Evolutionary conservation across 2,329 filamentous ascomycete species (phyloP), one percentile per base, ranked within the genome.

Genomic region (Lithohypha guttulata): DNA sequence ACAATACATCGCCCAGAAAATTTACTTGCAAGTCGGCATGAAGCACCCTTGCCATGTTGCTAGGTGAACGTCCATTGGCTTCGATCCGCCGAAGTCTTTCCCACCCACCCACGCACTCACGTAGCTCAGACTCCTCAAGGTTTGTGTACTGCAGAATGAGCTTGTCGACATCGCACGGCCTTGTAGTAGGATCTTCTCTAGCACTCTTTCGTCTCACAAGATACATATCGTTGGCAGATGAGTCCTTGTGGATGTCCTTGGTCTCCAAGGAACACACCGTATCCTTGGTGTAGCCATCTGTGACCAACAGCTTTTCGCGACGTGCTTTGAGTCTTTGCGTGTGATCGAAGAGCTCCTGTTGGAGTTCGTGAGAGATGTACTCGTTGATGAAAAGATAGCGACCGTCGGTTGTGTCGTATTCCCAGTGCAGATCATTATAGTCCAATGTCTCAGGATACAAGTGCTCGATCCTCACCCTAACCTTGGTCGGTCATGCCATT

Each of bases 321-420:
- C 66, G 68, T 52, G 76, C 71, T n/a, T 77, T 76, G 45, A 84
- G 56, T 29, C 69, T 63, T 44, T 69, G 69, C 2, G 81, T 84
- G 59, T 86, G 80, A 28, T 74, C 70, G 71, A 82, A 87, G 34
- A 85, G 70, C 41, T 75, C 64, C 43, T 84, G 72, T 53, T 84
- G 81, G 55, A 84, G 74, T 45, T 73, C 71, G 50, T 84, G 77
- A 3, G 75, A 72, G 36, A 86, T 75, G 75, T 75, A 83, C 41
- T 76, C 69, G 59, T 81, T 82, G 61, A 86, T 80, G 42, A 87
- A 59, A 40, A 86, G 65, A 50, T 75, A 86, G 32, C 81, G 75
- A 13, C 74, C 70, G 52, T 86, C 78, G 29, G 13, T 31, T 26
- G 3, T 30, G 43, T 69, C 63, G 54, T 55, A 68, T 25, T 66